Evolutionary conservation across 1,284 basidiomycete species (phyloP).

Genomic region (Leucoagaricus sp.): DNA sequence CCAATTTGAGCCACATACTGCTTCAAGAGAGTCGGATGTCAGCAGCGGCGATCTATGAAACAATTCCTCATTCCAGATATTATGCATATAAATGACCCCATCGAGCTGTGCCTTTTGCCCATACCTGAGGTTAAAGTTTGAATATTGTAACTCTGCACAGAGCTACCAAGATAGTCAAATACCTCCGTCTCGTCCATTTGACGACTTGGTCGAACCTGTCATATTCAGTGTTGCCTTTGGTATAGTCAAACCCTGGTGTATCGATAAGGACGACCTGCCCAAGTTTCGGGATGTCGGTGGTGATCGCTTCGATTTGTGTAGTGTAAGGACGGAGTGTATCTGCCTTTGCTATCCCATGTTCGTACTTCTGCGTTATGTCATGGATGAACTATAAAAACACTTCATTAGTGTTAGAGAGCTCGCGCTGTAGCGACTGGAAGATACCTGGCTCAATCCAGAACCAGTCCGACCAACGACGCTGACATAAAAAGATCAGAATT

Average conservation of each 20-base stretch:
- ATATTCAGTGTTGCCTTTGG: background rate
- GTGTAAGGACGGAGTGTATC: background rate
- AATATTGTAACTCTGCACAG: background rate
- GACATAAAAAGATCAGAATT: background rate
- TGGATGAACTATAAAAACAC: background rate
- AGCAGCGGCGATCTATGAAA: background rate
- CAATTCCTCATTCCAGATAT: conserved; percentile 11
- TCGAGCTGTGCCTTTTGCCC: background rate
- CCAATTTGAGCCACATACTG: conserved; percentile 3
- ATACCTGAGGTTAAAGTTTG: background rate
- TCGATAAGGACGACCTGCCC: background rate
- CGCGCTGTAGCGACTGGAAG: background rate
- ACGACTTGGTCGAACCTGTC: background rate
- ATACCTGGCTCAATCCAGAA: background rate
- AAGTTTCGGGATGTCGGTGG: background rate
- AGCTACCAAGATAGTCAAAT: background rate
- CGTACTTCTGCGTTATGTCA: background rate
- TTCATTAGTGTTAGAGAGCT: background rate
- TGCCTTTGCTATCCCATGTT: background rate
- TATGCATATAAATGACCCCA: conserved; percentile 12
- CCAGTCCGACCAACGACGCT: background rate
- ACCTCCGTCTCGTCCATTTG: background rate
- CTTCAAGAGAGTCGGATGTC: background rate
- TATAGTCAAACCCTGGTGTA: conserved; percentile 9
- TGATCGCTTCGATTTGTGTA: background rate